Conservation (phyloP, 805 yeast species). For the Saturnispora ahearnii region DNA sequence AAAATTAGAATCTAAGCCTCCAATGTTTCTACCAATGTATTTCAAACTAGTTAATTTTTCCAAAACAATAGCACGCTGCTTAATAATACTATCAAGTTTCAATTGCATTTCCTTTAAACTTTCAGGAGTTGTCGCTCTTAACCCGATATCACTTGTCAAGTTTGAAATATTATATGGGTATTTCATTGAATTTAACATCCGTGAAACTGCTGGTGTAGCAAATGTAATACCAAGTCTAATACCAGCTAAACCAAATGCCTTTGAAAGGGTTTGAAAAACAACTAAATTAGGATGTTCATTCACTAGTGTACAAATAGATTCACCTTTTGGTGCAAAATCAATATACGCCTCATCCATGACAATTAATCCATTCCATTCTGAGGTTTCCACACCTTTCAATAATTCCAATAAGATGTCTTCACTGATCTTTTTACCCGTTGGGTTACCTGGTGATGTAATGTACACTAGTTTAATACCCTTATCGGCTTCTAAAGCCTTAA, state of each 20-base stretch:
- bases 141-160: slow-evolving; percentile 65
- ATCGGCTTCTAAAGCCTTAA: slow-evolving; percentile 46
- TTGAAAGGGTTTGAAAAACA: slow-evolving; percentile 86
- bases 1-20: slow-evolving; percentile 84
- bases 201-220: slow-evolving; percentile 50
- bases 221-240: slow-evolving; percentile 80
- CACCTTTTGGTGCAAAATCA: slow-evolving; percentile 64
- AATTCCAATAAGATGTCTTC: slow-evolving; percentile 40
- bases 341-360: slow-evolving; percentile 93
- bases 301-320: slow-evolving; percentile 70
- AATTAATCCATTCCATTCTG: slow-evolving; percentile 63
- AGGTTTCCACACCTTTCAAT: slow-evolving; percentile 30
- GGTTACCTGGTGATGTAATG: slow-evolving; percentile 94
- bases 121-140: slow-evolving; percentile 54
- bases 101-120: slow-evolving; percentile 53
- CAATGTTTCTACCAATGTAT: slow-evolving; percentile 66
- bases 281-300: slow-evolving; percentile 75
- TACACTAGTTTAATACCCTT: slow-evolving; percentile 63
- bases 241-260: slow-evolving; percentile 95
- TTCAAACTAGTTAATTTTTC: slow-evolving; percentile 44
- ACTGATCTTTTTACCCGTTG: slow-evolving; percentile 66
- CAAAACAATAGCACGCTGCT: slow-evolving; percentile 49
- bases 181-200: slow-evolving; percentile 76
- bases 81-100: slow-evolving; percentile 40
- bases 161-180: slow-evolving; percentile 93